Evolutionary conservation across 2,329 filamentous ascomycete species (phyloP).

Genomic region (Trichoderma sp.): DNA sequence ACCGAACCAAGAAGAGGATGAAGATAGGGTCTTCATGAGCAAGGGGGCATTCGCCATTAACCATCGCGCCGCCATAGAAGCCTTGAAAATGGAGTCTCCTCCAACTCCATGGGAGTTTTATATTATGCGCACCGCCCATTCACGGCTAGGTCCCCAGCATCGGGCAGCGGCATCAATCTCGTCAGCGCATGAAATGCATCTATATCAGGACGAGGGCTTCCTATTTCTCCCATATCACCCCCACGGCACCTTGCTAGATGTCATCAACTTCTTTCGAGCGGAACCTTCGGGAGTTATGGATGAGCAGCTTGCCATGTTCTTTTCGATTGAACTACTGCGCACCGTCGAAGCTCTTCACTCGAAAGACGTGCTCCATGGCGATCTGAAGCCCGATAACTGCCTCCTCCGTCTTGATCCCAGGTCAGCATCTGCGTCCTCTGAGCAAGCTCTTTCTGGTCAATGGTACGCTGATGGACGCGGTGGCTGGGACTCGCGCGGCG

Average conservation of each 20-base stretch:
- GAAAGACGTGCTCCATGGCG: slow-evolving; percentile 82
- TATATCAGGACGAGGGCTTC: slow-evolving; percentile 89
- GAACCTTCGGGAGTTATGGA: slow-evolving; percentile 80
- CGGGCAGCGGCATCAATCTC: slow-evolving; percentile 79
- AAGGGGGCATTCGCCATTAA: slow-evolving; percentile 62
- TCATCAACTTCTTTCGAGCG: slow-evolving; percentile 82
- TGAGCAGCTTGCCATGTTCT: slow-evolving; percentile 92
- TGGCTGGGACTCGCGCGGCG: slow-evolving; percentile 79
- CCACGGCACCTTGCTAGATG: slow-evolving; percentile 91
- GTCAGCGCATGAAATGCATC: slow-evolving; percentile 84
- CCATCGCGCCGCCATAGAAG: slow-evolving; percentile 69
- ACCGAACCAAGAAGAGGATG: slow-evolving; percentile 51
- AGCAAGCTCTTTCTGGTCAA: slow-evolving; percentile 57
- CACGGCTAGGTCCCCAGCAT: slow-evolving; percentile 71
- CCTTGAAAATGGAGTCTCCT: slow-evolving; percentile 92
- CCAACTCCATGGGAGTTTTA: slow-evolving; percentile 95
- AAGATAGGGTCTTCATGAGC: slow-evolving; percentile 60
- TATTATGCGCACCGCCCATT: slow-evolving; percentile 83
- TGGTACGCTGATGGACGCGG: slow-evolving; percentile 75
- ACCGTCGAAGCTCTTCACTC: slow-evolving; percentile 85
- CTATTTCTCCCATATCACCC: slow-evolving; percentile 84
- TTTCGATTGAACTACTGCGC: slow-evolving; percentile 86
- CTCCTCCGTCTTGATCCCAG: slow-evolving; percentile 75
- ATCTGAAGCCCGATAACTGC: slow-evolving; percentile 95
- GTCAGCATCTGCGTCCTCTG: slow-evolving; percentile 30